Conservation (phyloP, 257 asterid species). For the Fraxinus excelsior region DNA sequence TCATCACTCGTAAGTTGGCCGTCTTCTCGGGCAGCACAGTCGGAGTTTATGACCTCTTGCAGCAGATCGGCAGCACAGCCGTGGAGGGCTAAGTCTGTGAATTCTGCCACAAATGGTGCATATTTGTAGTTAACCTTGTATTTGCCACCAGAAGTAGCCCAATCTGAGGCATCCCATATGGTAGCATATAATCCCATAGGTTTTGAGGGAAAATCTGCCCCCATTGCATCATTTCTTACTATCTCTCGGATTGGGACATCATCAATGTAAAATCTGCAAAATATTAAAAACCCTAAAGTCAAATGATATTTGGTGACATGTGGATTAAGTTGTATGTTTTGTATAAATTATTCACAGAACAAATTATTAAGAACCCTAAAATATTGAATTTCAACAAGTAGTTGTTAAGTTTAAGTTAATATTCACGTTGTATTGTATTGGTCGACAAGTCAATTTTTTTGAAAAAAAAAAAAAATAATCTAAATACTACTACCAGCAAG, state of each 20-base stretch:
- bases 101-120: conserved; percentile 85
- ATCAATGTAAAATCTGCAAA: conserved; percentile 76
- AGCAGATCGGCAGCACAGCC: conserved; percentile 74
- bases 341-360: too few relatives aligned
- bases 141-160: conserved; percentile 97
- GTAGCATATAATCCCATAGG: conserved; percentile 94
- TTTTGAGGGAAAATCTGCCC: conserved; percentile 84
- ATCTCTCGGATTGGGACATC: conserved; percentile 81
- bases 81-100: conserved; percentile 71
- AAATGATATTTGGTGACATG: background rate
- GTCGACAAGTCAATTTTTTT: too few relatives aligned
- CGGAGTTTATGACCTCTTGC: conserved; percentile 51
- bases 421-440: background rate
- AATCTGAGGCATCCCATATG: conserved; percentile 94
- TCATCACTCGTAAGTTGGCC: conserved; percentile 40
- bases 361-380: too few relatives aligned
- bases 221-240: conserved; percentile 63
- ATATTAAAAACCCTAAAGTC: background rate
- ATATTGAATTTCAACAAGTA: background rate
- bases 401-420: too few relatives aligned
- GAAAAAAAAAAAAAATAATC: too few relatives aligned
- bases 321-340: conserved; percentile 13
- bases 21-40: conserved; percentile 33
- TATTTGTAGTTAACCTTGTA: conserved; percentile 77
- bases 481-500: too few relatives aligned